Conservation (phyloP, 768 basidiomycete genomes). For the Strobilomyces dryophilus region DNA sequence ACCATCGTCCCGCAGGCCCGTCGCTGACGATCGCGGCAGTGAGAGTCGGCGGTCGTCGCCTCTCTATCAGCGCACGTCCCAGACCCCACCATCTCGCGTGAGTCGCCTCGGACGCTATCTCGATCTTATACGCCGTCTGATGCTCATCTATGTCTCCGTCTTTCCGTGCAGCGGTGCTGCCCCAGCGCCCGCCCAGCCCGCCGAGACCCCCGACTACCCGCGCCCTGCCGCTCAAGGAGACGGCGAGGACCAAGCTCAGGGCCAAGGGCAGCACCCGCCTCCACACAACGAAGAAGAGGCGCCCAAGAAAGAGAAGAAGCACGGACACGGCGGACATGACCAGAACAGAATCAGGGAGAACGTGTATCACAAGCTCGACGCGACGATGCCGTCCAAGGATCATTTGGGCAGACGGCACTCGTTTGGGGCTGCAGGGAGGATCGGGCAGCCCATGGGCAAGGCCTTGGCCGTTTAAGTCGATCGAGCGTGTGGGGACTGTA, state of each 20-base stretch:
- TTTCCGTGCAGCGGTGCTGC: background rate
- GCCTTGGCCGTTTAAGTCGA: constrained; percentile 29
- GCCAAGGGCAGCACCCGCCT: constrained; percentile 22
- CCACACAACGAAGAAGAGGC: constrained; percentile 44
- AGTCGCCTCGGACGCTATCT: background rate
- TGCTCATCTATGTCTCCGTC: background rate
- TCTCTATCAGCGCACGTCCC: constrained; percentile 41
- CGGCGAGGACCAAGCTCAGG: constrained; percentile 23
- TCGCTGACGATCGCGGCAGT: constrained; percentile 18
- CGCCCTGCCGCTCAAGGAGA: constrained; percentile 44
- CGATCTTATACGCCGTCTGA: background rate
- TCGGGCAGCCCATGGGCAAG: constrained; percentile 56
- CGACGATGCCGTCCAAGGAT: constrained; percentile 47
- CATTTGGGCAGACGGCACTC: constrained; percentile 28
- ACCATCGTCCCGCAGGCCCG: background rate
- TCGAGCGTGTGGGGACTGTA: background rate
- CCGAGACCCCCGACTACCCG: constrained; percentile 44
- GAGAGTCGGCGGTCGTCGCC: constrained; percentile 48
- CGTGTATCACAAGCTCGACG: constrained; percentile 43
- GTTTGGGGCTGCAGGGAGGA: constrained; percentile 46
- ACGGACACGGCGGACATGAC: constrained; percentile 34
- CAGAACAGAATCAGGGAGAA: constrained; percentile 46
- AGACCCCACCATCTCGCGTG: constrained; percentile 35
- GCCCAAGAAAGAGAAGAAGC: constrained; percentile 48
- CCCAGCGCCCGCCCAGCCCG: constrained; percentile 9